Conservation (phyloP, 2,329 filamentous ascomycete species). For the Thielaviopsis ethacetica region DNA sequence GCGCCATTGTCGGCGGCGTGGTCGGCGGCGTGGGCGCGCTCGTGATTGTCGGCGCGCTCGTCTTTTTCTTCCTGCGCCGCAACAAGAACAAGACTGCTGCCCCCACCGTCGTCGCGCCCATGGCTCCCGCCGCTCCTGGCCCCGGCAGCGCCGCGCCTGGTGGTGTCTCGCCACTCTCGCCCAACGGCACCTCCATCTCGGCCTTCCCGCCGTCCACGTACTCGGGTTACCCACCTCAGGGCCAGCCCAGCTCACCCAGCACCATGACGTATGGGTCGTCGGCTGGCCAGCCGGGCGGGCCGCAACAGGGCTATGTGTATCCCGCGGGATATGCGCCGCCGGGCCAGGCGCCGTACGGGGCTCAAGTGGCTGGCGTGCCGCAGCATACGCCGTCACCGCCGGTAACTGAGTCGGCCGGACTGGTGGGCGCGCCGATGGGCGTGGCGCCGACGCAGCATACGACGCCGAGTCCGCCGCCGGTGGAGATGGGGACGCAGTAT, state of each 20-base stretch:
- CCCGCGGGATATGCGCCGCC: slow-evolving; percentile 16
- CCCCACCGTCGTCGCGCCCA: neutral
- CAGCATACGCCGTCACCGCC: slow-evolving; percentile 8
- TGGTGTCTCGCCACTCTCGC: neutral
- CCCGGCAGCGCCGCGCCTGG: neutral
- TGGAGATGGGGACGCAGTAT: slow-evolving; percentile 18
- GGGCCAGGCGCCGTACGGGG: slow-evolving; percentile 16
- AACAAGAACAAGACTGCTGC: slow-evolving; percentile 16
- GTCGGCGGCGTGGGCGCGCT: slow-evolving; percentile 23
- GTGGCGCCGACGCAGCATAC: neutral
- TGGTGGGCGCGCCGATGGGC: neutral
- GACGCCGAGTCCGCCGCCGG: slow-evolving; percentile 12
- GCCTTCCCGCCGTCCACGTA: neutral
- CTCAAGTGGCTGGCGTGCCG: slow-evolving; percentile 7
- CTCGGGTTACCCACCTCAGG: neutral
- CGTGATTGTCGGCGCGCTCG: slow-evolving; percentile 23
- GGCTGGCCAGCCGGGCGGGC: slow-evolving; percentile 14
- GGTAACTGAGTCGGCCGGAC: neutral
- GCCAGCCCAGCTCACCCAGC: neutral
- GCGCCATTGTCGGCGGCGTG: slow-evolving; percentile 22
- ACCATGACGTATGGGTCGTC: slow-evolving; percentile 4
- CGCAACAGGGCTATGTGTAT: slow-evolving; percentile 13
- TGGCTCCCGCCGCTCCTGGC: neutral
- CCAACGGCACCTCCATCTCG: neutral
- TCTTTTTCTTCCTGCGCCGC: slow-evolving; percentile 26